phyloP scores from a whole-genome alignment of 345 rosid species.

The Mercurialis annua region DNA sequence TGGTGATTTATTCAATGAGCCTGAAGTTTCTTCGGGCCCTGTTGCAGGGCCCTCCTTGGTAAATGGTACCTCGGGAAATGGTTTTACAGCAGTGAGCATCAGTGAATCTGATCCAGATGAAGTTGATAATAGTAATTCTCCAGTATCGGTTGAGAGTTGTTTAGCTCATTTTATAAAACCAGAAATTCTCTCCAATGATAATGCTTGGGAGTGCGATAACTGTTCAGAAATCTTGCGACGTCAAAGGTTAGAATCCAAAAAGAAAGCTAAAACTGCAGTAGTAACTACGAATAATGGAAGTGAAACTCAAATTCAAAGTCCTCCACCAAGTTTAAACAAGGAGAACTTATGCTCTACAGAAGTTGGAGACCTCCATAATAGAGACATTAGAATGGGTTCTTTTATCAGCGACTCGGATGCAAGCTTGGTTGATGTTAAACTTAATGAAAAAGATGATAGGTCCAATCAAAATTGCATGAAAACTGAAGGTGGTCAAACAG shows the following conservation, averaged over 20 bases:
- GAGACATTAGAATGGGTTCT: conserved; percentile 24
- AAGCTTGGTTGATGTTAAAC: conserved; percentile 23
- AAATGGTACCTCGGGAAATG: conserved; percentile 44
- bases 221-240: conserved; percentile 54
- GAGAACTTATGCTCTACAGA: conserved; percentile 17
- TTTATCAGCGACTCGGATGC: conserved; percentile 16
- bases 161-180: conserved; percentile 77
- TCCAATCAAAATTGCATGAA: conserved; percentile 25
- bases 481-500: conserved; percentile 26
- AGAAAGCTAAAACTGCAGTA: conserved; percentile 28
- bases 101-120: conserved; percentile 96
- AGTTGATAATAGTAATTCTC: conserved; percentile 81
- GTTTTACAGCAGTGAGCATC: conserved; percentile 46
- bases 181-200: conserved; percentile 79
- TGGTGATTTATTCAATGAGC: conserved; percentile 89
- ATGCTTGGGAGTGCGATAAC: conserved; percentile 96
- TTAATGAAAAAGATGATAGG: conserved; percentile 21
- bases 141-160: conserved; percentile 89
- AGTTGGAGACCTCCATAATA: conserved; percentile 29
- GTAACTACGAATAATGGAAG: conserved; percentile 28
- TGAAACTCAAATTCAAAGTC: conserved; percentile 23
- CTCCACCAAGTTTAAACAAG: conserved; percentile 17
- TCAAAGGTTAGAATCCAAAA: conserved; percentile 42
- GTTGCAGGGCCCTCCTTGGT: conserved; percentile 53
- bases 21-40: conserved; percentile 56